Evolutionary conservation across 1,284 basidiomycete genomes (phyloP).

Genomic region (Thecaphora thlaspeos): DNA sequence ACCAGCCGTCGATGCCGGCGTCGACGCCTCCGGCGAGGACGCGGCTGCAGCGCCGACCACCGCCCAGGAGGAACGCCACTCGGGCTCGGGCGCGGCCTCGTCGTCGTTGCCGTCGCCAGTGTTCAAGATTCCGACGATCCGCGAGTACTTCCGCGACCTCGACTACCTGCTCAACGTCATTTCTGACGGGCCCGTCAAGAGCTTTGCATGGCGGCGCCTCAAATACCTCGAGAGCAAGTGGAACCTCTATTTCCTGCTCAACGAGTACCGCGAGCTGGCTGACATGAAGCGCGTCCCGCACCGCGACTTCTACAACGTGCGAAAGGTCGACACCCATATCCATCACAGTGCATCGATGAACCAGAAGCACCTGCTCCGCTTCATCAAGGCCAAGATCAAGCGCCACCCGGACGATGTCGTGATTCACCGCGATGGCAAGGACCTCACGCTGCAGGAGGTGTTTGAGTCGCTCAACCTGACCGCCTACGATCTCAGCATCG

Average conservation of each 20-base stretch:
- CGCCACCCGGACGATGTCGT: constrained; percentile 81
- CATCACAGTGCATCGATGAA: constrained; percentile 99
- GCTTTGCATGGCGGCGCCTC: constrained; percentile 87
- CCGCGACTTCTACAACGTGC: constrained; percentile 97
- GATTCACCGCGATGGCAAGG: constrained; percentile 86
- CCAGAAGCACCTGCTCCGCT: constrained; percentile 97
- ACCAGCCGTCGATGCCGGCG: constrained; percentile 16
- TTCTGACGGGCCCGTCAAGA: constrained; percentile 90
- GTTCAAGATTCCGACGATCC: constrained; percentile 78
- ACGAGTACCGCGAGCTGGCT: constrained; percentile 89
- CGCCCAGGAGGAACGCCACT: no score
- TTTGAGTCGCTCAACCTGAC: constrained; percentile 92
- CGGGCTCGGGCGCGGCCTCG: neutral
- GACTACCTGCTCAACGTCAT: constrained; percentile 71
- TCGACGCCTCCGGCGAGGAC: constrained; percentile 7
- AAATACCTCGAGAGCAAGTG: constrained; percentile 95
- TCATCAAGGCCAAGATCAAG: constrained; percentile 98
- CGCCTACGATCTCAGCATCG: constrained; percentile 96
- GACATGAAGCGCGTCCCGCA: constrained; percentile 79
- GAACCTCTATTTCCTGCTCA: constrained; percentile 86
- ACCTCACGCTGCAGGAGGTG: constrained; percentile 86
- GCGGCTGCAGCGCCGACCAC: constrained; percentile 1
- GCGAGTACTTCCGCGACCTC: constrained; percentile 95
- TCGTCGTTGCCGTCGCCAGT: constrained; percentile 60
- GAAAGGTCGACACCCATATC: constrained; percentile 96